Base-by-base conservation (phyloP, 2,329 filamentous ascomycete genomes). In the Aspergillus neoniger region DNA sequence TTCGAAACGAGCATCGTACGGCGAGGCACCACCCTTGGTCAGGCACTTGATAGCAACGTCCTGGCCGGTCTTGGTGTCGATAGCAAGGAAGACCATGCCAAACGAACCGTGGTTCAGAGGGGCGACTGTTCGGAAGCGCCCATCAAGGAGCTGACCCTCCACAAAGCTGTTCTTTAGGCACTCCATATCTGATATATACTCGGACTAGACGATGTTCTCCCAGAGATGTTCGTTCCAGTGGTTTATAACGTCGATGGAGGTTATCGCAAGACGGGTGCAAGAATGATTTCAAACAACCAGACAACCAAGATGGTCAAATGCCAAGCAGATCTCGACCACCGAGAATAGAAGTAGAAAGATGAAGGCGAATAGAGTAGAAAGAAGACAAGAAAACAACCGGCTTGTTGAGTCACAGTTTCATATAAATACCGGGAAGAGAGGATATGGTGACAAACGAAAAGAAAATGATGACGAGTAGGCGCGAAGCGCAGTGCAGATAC, bases 91-190 rank as follows among this genome's bases (percentile, higher is more conserved):
- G 71, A 99, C 95, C 91, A 98, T 96, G 74, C 95, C 95, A 74
- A 98, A 99, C 58, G 95, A 98, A 70, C 95, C 95, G 85, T 97
- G 92, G 76, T 99, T 99, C 81, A 99, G 90, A 60, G 95, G 93
- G 68, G 93, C 91, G 73, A 97, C 85, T 59, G 93, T 96, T 80
- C 91, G 84, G 78, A 95, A 99, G 68, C 95, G 93, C 77, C 91
- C 92, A 66, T 76, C 75, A 62, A 77, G 62, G 55, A 79, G 70
- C 59, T 73, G 62, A 5, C 71, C 74, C 59, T 72, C 65, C 39
- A 74, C 68, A 55, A 77, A 77, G 39, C 69, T 72, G 60, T 74
- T 70, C 65, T 72, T 75, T 55, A 75, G 65, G 61, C 67, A 76
- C 36, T 75, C 73, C 72, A 76, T 73, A 61, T 30, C 62, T 55